Conservation (phyloP, 2,329 filamentous ascomycete genomes). For the Neobulgaria alba region DNA sequence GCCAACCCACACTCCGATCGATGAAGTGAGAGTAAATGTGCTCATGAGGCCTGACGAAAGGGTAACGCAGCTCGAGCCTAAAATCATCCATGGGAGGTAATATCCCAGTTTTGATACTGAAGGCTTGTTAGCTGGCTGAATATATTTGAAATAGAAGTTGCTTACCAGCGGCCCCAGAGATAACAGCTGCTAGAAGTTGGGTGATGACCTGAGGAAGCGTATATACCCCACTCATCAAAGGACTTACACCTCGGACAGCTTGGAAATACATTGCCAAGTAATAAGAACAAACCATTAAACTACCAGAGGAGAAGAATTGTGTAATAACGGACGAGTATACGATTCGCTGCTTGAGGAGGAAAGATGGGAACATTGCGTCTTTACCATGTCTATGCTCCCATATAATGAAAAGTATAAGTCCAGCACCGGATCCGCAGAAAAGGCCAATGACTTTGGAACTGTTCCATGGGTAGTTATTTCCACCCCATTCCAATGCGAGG, state of each 20-base stretch:
- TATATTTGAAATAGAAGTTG: neutral
- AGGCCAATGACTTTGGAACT: constrained; percentile 24
- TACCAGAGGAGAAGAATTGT: neutral
- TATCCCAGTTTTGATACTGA: constrained; percentile 25
- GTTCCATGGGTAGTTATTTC: constrained; percentile 27
- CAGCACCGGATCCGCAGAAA: constrained; percentile 18
- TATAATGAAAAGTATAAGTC: constrained; percentile 17
- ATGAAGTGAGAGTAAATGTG: constrained; percentile 19
- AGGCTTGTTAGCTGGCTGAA: neutral
- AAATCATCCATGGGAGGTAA: constrained; percentile 28
- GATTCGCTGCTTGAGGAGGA: constrained; percentile 17
- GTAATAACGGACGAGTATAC: constrained; percentile 5
- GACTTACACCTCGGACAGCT: constrained; percentile 32
- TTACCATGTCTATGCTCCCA: constrained; percentile 25
- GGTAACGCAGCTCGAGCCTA: constrained; percentile 23
- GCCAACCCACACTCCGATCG: constrained; percentile 18
- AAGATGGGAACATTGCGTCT: constrained; percentile 23
- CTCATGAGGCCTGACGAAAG: constrained; percentile 29
- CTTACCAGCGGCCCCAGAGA: constrained; percentile 16
- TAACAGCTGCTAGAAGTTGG: constrained; percentile 15
- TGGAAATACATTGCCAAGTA: constrained; percentile 39
- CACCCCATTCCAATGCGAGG: constrained; percentile 31
- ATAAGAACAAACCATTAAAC: neutral
- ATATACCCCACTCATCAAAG: constrained; percentile 32
- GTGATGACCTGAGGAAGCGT: constrained; percentile 33